Evolutionary conservation across 192 early-diverging fungal species (phyloP).

Genomic region (Coemansia furcata): DNA sequence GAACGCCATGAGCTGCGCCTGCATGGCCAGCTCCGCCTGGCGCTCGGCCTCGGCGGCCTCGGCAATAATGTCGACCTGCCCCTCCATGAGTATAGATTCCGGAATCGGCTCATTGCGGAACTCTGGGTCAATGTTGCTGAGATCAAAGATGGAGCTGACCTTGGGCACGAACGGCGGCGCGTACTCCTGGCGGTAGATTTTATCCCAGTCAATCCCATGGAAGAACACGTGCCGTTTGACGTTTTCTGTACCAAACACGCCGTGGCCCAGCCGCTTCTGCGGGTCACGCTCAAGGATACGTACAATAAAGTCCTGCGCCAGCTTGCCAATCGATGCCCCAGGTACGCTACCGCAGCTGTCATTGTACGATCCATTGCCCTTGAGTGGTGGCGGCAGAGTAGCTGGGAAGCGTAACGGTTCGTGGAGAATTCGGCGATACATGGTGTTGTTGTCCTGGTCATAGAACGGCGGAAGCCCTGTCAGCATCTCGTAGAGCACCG

Average conservation of each 20-base stretch:
- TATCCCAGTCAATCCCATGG: slow-evolving; percentile 59
- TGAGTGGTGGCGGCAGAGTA: slow-evolving; percentile 11
- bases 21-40: slow-evolving; percentile 23
- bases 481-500: slow-evolving; percentile 62
- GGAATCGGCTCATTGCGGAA: slow-evolving; percentile 47
- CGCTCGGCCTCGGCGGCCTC: slow-evolving; percentile 26
- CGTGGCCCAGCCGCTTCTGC: slow-evolving; percentile 53
- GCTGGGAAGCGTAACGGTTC: slow-evolving; percentile 22
- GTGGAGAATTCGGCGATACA: slow-evolving; percentile 30
- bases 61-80: slow-evolving; percentile 13
- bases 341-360: slow-evolving; percentile 2
- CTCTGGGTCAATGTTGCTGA: slow-evolving; percentile 41
- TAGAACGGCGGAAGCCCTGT: slow-evolving; percentile 63
- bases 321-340: slow-evolving; percentile 4
- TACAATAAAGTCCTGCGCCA: slow-evolving; percentile 15
- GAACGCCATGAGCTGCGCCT: slow-evolving; percentile 24
- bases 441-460: slow-evolving; percentile 24
- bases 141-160: slow-evolving; percentile 45
- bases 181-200: slow-evolving; percentile 55
- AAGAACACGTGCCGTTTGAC: slow-evolving; percentile 62
- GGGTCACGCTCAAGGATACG: slow-evolving; percentile 61
- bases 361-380: slow-evolving; percentile 3
- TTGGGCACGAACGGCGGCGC: slow-evolving; percentile 64
- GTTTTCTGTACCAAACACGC: slow-evolving; percentile 53
- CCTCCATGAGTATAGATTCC: slow-evolving; percentile 21